Evolutionary conservation across 2,329 filamentous ascomycete genomes (phyloP).

Genomic region (Fusarium sp.): DNA sequence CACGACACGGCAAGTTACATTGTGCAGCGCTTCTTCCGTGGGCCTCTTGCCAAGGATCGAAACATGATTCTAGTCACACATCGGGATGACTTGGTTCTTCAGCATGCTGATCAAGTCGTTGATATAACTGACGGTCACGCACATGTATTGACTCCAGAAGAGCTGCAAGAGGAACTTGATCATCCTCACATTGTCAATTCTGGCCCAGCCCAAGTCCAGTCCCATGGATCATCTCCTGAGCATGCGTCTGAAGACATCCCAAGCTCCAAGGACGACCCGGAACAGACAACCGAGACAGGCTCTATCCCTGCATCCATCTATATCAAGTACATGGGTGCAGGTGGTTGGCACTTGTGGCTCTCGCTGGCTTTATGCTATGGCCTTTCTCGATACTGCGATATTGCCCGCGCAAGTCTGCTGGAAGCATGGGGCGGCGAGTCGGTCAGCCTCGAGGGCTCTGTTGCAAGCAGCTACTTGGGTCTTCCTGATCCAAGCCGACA

Average conservation of each 20-base stretch:
- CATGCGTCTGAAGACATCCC: constrained; percentile 42
- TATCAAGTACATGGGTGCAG: constrained; percentile 85
- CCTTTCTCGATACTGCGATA: constrained; percentile 68
- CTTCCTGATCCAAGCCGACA: constrained; percentile 71
- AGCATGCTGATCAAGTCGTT: constrained; percentile 77
- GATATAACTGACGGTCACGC: constrained; percentile 71
- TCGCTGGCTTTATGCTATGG: constrained; percentile 69
- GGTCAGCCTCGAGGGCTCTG: constrained; percentile 32
- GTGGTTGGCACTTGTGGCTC: constrained; percentile 77
- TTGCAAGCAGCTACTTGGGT: constrained; percentile 40
- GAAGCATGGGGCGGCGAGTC: constrained; percentile 82
- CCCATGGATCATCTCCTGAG: constrained; percentile 45
- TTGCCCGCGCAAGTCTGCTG: constrained; percentile 80
- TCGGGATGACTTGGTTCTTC: constrained; percentile 77
- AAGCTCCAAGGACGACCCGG: constrained; percentile 43
- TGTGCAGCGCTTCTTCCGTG: constrained; percentile 68
- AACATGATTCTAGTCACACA: constrained; percentile 84
- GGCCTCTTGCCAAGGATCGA: constrained; percentile 67
- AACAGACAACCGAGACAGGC: constrained; percentile 61
- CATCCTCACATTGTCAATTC: constrained; percentile 48
- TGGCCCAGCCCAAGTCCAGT: constrained; percentile 15
- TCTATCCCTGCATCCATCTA: constrained; percentile 80
- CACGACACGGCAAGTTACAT: constrained; percentile 69
- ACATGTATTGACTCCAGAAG: constrained; percentile 56
- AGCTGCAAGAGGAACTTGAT: constrained; percentile 53